Evolutionary conservation across 2,329 filamentous ascomycete genomes (phyloP), one percentile per base, ranked within the genome.

Genomic region (Zarea fungicola): DNA sequence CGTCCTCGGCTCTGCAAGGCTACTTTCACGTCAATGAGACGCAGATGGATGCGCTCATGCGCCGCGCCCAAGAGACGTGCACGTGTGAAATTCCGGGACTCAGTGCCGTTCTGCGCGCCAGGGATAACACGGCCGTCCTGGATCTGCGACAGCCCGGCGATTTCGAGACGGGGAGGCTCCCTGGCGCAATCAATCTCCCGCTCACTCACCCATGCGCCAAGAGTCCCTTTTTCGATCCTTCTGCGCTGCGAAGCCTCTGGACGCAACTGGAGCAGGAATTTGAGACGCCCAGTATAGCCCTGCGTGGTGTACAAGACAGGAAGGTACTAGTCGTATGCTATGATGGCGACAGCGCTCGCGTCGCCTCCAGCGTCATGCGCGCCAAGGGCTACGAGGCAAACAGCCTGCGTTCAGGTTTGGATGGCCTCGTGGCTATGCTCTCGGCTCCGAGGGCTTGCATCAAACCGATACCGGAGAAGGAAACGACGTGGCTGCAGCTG

Each of bases 281-380:
- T 58, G 61, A 56, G 6, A 43, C 60, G 2, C 55, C 60, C 0
- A 42, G 51, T 9, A 36, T 52, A 11, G 54, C 60, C 1, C 11
- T 65, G 0, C 18, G 54, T 19, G 49, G 60, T 9, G 50, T 71
- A 2, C 36, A 51, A 6, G 62, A 55, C 4, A 67, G 65, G 48
- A 65, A 65, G 6, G 57, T 76, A 11, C 55, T 80, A 10, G 55
- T 79, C 9, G 57, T 77, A 9, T 80, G 77, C 57, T 79, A 80
- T 44, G 65, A 77, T 40, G 78, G 78, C 3, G 75, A 81, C 50
- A 75, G 71, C 25, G 68, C 77, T 5, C 67, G 78, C 1, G 69
- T 81, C 5, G 77, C 76, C 3, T 74, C 74, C 3, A 78, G 75
- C 46, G 69, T 81, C 3, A 58, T 81, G 41, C 65, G 76, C 5